These are phyloP conservation scores for Nasturtium officinale DNA, from an alignment of 345 rosid genomes.

Conservation along the genomic window DNA sequence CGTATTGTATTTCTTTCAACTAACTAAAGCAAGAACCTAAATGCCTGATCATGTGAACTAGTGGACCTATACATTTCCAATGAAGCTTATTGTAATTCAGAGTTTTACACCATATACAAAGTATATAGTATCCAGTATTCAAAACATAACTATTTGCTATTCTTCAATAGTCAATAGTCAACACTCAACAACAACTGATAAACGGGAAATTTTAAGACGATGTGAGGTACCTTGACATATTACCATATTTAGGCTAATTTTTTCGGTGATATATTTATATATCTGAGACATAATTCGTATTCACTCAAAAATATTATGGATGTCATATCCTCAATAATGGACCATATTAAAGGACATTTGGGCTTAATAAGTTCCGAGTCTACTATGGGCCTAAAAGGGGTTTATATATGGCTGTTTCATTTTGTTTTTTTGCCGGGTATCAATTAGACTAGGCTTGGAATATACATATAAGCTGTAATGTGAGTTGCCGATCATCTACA, in stretches of 20 bases:
- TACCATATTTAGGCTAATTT: background rate
- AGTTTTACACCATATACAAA: background rate
- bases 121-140: background rate
- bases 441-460: background rate
- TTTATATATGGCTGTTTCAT: background rate
- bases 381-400: slow-evolving; percentile 4
- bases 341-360: background rate
- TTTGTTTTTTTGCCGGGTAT: background rate
- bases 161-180: background rate
- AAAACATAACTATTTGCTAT: background rate
- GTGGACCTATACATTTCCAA: background rate
- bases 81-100: background rate
- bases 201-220: background rate
- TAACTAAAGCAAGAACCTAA: slow-evolving; percentile 10
- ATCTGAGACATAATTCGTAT: too few species aligned
- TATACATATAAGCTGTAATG: background rate
- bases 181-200: background rate
- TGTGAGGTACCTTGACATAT: background rate
- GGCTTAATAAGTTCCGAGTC: background rate
- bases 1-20: slow-evolving; percentile 24
- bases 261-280: background rate
- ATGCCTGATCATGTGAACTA: slow-evolving; percentile 29
- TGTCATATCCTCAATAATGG: background rate
- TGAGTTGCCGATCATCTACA: background rate
- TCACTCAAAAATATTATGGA: background rate